Conservation (phyloP, 257 asterid genomes). For the Petrea volubilis region DNA sequence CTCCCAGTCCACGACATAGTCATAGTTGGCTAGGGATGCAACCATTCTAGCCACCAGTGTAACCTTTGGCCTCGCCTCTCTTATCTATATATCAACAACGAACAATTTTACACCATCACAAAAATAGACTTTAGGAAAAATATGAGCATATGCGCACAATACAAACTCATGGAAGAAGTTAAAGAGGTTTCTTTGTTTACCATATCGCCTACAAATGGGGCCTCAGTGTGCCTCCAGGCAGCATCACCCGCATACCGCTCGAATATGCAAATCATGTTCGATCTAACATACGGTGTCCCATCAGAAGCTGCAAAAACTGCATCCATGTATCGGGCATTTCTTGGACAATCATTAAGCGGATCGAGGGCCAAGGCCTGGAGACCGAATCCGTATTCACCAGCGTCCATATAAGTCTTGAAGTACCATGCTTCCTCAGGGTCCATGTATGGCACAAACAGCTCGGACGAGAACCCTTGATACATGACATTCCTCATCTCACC, state of each 20-base stretch:
- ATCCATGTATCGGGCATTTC: conserved; percentile 65
- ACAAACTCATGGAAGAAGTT: background rate
- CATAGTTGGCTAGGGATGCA: conserved; percentile 75
- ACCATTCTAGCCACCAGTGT: conserved; percentile 62
- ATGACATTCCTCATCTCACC: conserved; percentile 72
- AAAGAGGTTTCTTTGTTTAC: conserved; percentile 22
- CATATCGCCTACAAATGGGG: conserved; percentile 38
- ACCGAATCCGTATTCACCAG: conserved; percentile 83
- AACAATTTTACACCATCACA: background rate
- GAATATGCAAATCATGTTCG: conserved; percentile 64
- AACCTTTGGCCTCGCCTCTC: conserved; percentile 74
- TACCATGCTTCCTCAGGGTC: conserved; percentile 80
- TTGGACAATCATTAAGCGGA: conserved; percentile 80
- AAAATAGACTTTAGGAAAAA: background rate
- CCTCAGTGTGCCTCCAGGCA: conserved; percentile 80
- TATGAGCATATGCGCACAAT: background rate
- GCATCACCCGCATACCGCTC: conserved; percentile 73
- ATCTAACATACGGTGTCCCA: conserved; percentile 60
- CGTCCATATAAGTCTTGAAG: conserved; percentile 83
- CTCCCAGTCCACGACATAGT: conserved; percentile 79
- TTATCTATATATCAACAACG: conserved; percentile 32
- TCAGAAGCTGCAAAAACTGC: conserved; percentile 67
- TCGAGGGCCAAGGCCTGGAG: conserved; percentile 61
- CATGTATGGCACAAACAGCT: conserved; percentile 92
- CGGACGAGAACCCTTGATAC: conserved; percentile 86